Conservation (phyloP, 495 filamentous ascomycete genomes). For the Lasiosphaeriaceae sp. region DNA sequence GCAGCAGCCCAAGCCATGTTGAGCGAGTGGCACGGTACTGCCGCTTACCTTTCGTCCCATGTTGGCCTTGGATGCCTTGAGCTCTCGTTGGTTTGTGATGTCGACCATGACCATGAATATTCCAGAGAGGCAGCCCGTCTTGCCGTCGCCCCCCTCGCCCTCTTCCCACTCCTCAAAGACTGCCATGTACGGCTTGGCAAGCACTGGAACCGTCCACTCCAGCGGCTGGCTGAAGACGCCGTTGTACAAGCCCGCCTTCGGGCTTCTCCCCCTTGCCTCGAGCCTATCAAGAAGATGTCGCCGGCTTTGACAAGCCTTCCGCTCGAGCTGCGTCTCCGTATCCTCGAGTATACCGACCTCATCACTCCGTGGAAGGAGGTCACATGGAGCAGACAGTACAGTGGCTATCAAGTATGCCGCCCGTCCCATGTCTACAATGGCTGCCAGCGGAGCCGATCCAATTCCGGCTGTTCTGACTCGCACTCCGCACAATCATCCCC, state of each 20-base stretch:
- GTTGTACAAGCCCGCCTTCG: slow-evolving; percentile 2
- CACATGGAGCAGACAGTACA: slow-evolving; percentile 12
- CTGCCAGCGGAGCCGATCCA: neutral
- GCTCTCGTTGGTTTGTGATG: slow-evolving; percentile 2
- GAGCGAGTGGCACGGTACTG: slow-evolving; percentile 6
- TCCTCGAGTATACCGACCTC: slow-evolving; percentile 14
- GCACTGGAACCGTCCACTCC: neutral
- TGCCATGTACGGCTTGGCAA: slow-evolving; percentile 3
- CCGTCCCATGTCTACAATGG: neutral
- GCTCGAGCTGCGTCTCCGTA: slow-evolving; percentile 6
- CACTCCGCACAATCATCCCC: neutral
- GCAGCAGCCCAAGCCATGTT: slow-evolving; percentile 9
- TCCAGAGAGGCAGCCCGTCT: neutral
- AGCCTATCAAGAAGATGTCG: neutral
- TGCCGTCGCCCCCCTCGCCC: neutral
- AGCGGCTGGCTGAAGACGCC: neutral
- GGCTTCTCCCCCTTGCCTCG: neutral
- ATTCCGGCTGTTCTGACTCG: too few relatives aligned
- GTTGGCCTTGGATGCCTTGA: slow-evolving; percentile 4
- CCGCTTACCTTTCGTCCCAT: slow-evolving; percentile 3
- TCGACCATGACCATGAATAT: neutral
- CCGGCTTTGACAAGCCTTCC: slow-evolving; percentile 3
- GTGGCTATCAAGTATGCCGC: neutral
- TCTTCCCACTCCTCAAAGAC: neutral
- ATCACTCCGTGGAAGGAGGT: slow-evolving; percentile 10